Percentiles rank a stretch among this genome's conserved stretches.
These are phyloP conservation scores for Monosporascus sp. DNA, from an alignment of 2,329 filamentous ascomycete species.

Conservation along the genomic window DNA sequence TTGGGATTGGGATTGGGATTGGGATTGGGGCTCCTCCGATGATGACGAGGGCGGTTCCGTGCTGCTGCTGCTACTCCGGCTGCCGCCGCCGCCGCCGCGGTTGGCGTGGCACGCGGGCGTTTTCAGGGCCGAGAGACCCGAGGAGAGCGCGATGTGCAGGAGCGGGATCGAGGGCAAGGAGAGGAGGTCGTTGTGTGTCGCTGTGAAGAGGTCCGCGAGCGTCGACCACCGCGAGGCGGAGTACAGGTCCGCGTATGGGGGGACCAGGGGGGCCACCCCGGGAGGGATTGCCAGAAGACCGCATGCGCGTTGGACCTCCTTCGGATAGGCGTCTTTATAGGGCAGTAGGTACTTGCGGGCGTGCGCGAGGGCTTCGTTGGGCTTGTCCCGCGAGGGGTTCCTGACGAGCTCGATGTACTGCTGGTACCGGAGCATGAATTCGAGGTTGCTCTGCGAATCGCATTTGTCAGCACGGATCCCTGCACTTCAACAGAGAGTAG, in stretches of 20 bases:
- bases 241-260: slow-evolving; percentile 58
- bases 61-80: slow-evolving; percentile 30
- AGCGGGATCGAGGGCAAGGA: slow-evolving; percentile 77
- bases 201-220: slow-evolving; percentile 75
- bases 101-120: slow-evolving; percentile 84
- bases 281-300: slow-evolving; percentile 74
- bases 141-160: slow-evolving; percentile 84
- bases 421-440: slow-evolving; percentile 89
- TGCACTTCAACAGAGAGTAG: no score
- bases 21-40: slow-evolving; percentile 7
- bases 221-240: slow-evolving; percentile 66
- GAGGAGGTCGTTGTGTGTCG: slow-evolving; percentile 81
- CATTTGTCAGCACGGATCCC: no score
- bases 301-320: slow-evolving; percentile 67
- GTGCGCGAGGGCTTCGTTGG: slow-evolving; percentile 73
- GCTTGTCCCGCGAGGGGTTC: slow-evolving; percentile 54
- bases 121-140: slow-evolving; percentile 90
- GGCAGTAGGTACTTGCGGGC: slow-evolving; percentile 76
- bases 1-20: slow-evolving; percentile 16
- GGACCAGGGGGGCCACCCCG: slow-evolving; percentile 37
- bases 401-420: slow-evolving; percentile 92
- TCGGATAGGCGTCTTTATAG: slow-evolving; percentile 63
- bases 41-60: slow-evolving; percentile 7
- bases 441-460: slow-evolving; percentile 52
- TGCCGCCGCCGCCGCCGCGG: not conserved